These are phyloP conservation scores for Trichoderma reesei DNA, from an alignment of 495 filamentous ascomycete genomes.

Conservation along the genomic window DNA sequence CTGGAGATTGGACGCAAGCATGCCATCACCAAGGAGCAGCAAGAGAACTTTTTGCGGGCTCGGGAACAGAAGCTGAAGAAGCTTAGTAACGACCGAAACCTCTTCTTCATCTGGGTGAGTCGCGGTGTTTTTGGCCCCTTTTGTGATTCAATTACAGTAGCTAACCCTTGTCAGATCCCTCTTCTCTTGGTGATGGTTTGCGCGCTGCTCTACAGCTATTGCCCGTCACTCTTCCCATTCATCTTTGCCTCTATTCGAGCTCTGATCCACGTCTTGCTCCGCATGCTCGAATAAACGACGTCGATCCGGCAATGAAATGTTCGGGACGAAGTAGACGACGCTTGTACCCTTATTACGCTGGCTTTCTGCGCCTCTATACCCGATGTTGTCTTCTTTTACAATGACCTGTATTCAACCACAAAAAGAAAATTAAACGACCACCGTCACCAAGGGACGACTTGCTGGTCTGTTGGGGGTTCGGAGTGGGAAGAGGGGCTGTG, in stretches of 20 bases:
- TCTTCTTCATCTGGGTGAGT: conserved; percentile 79
- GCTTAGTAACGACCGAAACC: conserved; percentile 62
- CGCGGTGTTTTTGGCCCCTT: background rate
- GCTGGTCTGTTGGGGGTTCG: background rate
- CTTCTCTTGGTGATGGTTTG: conserved; percentile 33
- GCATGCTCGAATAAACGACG: background rate
- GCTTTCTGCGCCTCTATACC: too few species aligned
- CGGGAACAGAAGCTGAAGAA: conserved; percentile 68
- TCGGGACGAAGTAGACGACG: too few species aligned
- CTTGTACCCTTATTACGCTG: too few species aligned
- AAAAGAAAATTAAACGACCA: too few species aligned
- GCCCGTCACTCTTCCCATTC: conserved; percentile 9
- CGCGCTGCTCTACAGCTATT: conserved; percentile 18
- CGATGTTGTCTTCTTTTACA: too few species aligned
- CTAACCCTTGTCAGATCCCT: conserved; percentile 38
- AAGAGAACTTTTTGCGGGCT: conserved; percentile 58
- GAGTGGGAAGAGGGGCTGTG: background rate
- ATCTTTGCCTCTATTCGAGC: background rate
- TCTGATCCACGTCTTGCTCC: background rate
- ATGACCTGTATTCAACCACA: too few species aligned
- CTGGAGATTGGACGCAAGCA: conserved; percentile 43
- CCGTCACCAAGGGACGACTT: too few species aligned
- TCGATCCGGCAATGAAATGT: too few species aligned
- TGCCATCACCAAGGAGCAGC: conserved; percentile 58
- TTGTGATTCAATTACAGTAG: conserved; percentile 20